Evolutionary conservation across 768 basidiomycete species (phyloP).

Genomic region (Flagelloscypha sp.): DNA sequence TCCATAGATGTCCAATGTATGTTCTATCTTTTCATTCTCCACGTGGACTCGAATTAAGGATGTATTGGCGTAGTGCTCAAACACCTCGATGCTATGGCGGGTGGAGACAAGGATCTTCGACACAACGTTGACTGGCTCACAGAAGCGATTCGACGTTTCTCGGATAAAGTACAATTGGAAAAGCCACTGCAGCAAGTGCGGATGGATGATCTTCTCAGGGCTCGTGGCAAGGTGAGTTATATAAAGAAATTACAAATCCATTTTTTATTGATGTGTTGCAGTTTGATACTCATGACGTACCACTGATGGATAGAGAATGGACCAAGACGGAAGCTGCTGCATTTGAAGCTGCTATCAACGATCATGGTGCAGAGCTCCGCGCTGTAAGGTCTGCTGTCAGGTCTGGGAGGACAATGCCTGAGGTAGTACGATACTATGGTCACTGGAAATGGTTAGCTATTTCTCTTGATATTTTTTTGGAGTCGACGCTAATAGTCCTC

Average conservation of each 20-base stretch:
- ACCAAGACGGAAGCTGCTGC: slow-evolving; percentile 56
- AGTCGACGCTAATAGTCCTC: slow-evolving; percentile 7
- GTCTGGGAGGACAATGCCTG: slow-evolving; percentile 58
- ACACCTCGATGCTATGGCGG: not conserved
- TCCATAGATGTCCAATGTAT: no score
- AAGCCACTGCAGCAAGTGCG: no score
- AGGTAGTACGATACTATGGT: slow-evolving; percentile 78
- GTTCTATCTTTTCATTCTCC: not conserved
- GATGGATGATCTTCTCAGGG: no score
- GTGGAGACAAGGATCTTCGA: no score
- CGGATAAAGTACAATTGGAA: no score
- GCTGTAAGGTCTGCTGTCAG: slow-evolving; percentile 68
- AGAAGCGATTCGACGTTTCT: slow-evolving; percentile 64
- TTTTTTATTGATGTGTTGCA: no score
- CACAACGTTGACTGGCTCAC: slow-evolving; percentile 76
- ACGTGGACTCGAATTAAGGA: no score
- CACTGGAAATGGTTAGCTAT: slow-evolving; percentile 73
- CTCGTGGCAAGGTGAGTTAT: no score
- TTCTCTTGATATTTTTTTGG: not conserved
- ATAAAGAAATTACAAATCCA: no score
- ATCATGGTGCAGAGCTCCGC: slow-evolving; percentile 75
- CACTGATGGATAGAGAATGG: slow-evolving; percentile 71
- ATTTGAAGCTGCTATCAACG: slow-evolving; percentile 68
- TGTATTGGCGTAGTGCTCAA: no score
- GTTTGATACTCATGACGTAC: no score